Percentiles rank a stretch among this genome's conserved stretches.
phyloP scores from a whole-genome alignment of 306 rosid species.

The Vicia faba region DNA sequence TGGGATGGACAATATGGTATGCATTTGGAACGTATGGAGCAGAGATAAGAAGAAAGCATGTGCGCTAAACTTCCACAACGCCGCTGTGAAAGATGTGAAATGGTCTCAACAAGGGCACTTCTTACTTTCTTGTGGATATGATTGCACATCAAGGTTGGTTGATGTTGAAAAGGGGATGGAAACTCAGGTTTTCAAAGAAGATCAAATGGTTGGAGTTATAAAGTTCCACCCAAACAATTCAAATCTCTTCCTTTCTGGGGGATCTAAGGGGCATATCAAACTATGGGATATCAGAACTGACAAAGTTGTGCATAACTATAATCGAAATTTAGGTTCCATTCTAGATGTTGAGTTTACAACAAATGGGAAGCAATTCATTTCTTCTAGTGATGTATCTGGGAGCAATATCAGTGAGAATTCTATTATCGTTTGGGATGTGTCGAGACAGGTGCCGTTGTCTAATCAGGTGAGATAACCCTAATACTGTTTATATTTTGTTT shows the following conservation, averaged over 20 bases:
- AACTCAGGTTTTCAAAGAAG: slow-evolving; percentile 65
- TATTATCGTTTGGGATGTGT: slow-evolving; percentile 85
- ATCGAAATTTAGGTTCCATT: slow-evolving; percentile 70
- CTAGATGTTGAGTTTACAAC: slow-evolving; percentile 78
- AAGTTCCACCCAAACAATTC: slow-evolving; percentile 73
- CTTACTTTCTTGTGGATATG: slow-evolving; percentile 87
- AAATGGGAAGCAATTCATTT: slow-evolving; percentile 73
- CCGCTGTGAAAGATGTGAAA: slow-evolving; percentile 80
- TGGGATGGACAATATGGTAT: slow-evolving; percentile 78
- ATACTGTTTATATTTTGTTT: neutral
- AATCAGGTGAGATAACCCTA: slow-evolving; percentile 67
- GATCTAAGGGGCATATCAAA: slow-evolving; percentile 70
- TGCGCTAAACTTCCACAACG: slow-evolving; percentile 59
- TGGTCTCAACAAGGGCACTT: slow-evolving; percentile 71
- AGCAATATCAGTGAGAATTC: slow-evolving; percentile 77
- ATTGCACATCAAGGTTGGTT: slow-evolving; percentile 72
- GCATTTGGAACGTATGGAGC: slow-evolving; percentile 91
- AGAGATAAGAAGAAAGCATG: slow-evolving; percentile 69
- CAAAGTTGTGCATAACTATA: slow-evolving; percentile 60
- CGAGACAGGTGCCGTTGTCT: slow-evolving; percentile 76
- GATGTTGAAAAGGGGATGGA: slow-evolving; percentile 83
- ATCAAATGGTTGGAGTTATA: slow-evolving; percentile 70
- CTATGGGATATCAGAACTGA: slow-evolving; percentile 82
- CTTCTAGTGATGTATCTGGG: slow-evolving; percentile 77
- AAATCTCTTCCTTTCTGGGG: slow-evolving; percentile 77